phyloP scores from a whole-genome alignment of 2,329 filamentous ascomycete species.

The Pseudodiploospora longispora region DNA sequence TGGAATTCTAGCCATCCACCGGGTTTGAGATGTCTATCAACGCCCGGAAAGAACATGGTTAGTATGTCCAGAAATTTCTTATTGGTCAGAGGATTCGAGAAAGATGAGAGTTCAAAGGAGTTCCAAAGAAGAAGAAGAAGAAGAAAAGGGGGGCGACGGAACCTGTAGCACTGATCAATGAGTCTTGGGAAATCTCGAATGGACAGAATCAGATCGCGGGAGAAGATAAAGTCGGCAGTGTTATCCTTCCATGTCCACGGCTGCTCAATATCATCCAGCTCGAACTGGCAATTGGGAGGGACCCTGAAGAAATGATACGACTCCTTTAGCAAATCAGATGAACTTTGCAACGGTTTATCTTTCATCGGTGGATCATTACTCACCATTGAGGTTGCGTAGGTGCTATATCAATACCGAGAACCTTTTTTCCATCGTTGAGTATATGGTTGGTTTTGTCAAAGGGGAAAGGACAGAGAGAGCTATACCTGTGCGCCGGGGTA shows the following conservation, averaged over 20 bases:
- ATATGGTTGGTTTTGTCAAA: no score
- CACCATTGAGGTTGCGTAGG: slow-evolving; percentile 16
- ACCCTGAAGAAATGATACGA: slow-evolving; percentile 18
- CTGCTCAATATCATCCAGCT: slow-evolving; percentile 29
- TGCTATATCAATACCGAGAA: slow-evolving; percentile 18
- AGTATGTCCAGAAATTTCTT: background rate
- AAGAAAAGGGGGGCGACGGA: background rate
- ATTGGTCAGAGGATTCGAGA: background rate
- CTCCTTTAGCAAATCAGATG: no score
- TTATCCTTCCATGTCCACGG: slow-evolving; percentile 28
- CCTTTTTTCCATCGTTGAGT: slow-evolving; percentile 4
- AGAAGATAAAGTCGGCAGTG: slow-evolving; percentile 27
- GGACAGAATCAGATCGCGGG: slow-evolving; percentile 20
- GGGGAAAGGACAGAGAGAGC: background rate
- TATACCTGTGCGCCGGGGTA: slow-evolving; percentile 14
- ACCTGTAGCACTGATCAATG: slow-evolving; percentile 27
- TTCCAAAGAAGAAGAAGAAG: background rate
- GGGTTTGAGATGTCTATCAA: slow-evolving; percentile 20
- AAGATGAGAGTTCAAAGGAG: background rate
- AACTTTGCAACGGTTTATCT: no score
- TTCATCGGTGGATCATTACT: slow-evolving; percentile 3
- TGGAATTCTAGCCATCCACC: slow-evolving; percentile 27
- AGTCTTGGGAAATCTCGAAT: slow-evolving; percentile 23
- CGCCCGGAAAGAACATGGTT: background rate
- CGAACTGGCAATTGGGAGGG: slow-evolving; percentile 28